These are phyloP conservation scores for Polytolypa hystricis DNA, from an alignment of 2,329 filamentous ascomycete species.

Conservation along the genomic window DNA sequence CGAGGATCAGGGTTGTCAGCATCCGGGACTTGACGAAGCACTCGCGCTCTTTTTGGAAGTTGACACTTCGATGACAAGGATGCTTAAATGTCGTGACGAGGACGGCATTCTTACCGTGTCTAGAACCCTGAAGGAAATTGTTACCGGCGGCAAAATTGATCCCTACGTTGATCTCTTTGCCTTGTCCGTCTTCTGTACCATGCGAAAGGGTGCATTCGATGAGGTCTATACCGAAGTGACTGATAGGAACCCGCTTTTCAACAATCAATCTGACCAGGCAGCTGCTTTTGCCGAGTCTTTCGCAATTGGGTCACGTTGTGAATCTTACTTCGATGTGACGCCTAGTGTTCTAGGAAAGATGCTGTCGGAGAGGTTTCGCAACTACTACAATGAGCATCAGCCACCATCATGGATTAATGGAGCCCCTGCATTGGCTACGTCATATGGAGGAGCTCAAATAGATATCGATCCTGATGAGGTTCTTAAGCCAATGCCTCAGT, in stretches of 20 bases:
- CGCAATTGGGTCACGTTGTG: conserved; percentile 52
- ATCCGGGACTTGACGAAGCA: conserved; percentile 24
- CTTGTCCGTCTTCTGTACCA: conserved; percentile 47
- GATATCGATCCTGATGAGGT: conserved; percentile 41
- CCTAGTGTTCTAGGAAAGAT: conserved; percentile 39
- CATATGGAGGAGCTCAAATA: conserved; percentile 42
- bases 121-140: conserved; percentile 24
- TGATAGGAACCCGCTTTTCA: conserved; percentile 51
- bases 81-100: conserved; percentile 22
- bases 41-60: conserved; percentile 30
- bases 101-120: conserved; percentile 28
- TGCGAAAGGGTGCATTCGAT: conserved; percentile 46
- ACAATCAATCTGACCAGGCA: conserved; percentile 51
- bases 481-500: conserved; percentile 33
- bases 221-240: conserved; percentile 54
- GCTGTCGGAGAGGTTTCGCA: conserved; percentile 31
- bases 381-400: conserved; percentile 35
- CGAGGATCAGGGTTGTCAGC: conserved; percentile 24
- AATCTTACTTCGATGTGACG: conserved; percentile 49
- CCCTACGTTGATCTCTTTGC: conserved; percentile 44
- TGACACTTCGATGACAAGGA: conserved; percentile 18
- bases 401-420: conserved; percentile 42
- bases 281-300: conserved; percentile 54
- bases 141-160: conserved; percentile 27
- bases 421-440: conserved; percentile 38